phyloP scores from a whole-genome alignment of 148 eudicot genomes.

The Nyssa sinensis region DNA sequence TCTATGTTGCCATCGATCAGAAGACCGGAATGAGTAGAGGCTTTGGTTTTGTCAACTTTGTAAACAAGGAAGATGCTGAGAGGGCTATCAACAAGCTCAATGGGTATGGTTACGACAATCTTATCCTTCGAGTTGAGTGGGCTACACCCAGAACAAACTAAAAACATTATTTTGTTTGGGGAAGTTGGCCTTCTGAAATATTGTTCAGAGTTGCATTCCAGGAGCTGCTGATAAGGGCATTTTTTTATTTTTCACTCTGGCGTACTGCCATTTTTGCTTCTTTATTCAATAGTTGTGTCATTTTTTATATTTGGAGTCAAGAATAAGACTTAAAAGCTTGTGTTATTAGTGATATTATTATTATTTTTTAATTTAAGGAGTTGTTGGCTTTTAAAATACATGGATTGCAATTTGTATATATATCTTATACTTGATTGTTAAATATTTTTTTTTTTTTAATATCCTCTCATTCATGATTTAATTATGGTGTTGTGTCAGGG shows the following conservation, averaged over 20 bases:
- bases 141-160: constrained; percentile 77
- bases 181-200: neutral
- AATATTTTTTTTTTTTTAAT: too few species aligned
- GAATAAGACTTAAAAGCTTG: neutral
- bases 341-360: neutral
- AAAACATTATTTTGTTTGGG: neutral
- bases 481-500: too few species aligned
- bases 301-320: neutral
- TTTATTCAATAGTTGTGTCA: too few species aligned
- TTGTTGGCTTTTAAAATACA: too few species aligned
- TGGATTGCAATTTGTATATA: too few species aligned
- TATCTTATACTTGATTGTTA: too few species aligned
- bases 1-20: constrained; percentile 93
- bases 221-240: neutral
- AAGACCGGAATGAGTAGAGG: constrained; percentile 91
- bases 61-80: constrained; percentile 78
- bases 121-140: constrained; percentile 92
- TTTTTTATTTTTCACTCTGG: too few species aligned
- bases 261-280: neutral
- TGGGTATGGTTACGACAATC: constrained; percentile 97
- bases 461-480: too few species aligned
- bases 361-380: neutral
- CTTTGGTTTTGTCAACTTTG: constrained; percentile 90
- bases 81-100: constrained; percentile 87
- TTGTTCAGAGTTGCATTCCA: neutral